Evolutionary conservation across 2,329 filamentous ascomycete genomes (phyloP).

Genomic region (Rutstroemia sp.): DNA sequence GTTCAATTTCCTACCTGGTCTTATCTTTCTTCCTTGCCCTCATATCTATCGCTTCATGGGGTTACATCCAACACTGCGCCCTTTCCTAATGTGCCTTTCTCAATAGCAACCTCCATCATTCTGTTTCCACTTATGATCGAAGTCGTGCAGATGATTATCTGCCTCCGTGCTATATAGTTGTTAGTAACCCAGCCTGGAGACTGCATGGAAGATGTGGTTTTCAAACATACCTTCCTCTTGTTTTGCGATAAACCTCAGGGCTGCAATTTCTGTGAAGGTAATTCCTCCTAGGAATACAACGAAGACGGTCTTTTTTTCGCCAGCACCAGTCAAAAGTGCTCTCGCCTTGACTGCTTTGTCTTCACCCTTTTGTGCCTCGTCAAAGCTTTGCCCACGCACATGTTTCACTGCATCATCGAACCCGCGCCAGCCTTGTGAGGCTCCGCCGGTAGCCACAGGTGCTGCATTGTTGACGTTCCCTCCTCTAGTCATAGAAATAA

Average conservation of each 20-base stretch:
- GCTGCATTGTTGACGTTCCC: slow-evolving; percentile 41
- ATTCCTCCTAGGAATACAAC: slow-evolving; percentile 98
- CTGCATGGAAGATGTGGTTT: neutral
- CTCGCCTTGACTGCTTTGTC: slow-evolving; percentile 87
- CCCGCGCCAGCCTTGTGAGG: slow-evolving; percentile 78
- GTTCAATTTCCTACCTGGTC: slow-evolving; percentile 1
- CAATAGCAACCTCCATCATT: slow-evolving; percentile 80
- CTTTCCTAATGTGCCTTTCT: slow-evolving; percentile 40
- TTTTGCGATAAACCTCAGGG: slow-evolving; percentile 79
- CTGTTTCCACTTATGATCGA: slow-evolving; percentile 82
- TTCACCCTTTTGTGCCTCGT: slow-evolving; percentile 84
- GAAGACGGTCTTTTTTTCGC: slow-evolving; percentile 76
- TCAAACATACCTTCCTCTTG: slow-evolving; percentile 59
- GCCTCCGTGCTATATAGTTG: slow-evolving; percentile 51
- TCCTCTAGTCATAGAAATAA: slow-evolving; percentile 64
- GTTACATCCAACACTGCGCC: slow-evolving; percentile 25
- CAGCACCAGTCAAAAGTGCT: slow-evolving; percentile 69
- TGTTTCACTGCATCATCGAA: slow-evolving; percentile 91
- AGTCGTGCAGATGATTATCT: slow-evolving; percentile 88
- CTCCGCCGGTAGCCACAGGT: slow-evolving; percentile 42
- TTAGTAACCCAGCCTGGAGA: slow-evolving; percentile 11
- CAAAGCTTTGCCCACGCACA: slow-evolving; percentile 81
- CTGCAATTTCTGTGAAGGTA: slow-evolving; percentile 92
- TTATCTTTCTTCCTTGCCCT: slow-evolving; percentile 5
- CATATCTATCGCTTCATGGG: neutral